A percentile compares a stretch with the other conserved stretches of the same genome.
phyloP scores from a whole-genome alignment of 495 filamentous ascomycete species.

The Neurospora sp. region DNA sequence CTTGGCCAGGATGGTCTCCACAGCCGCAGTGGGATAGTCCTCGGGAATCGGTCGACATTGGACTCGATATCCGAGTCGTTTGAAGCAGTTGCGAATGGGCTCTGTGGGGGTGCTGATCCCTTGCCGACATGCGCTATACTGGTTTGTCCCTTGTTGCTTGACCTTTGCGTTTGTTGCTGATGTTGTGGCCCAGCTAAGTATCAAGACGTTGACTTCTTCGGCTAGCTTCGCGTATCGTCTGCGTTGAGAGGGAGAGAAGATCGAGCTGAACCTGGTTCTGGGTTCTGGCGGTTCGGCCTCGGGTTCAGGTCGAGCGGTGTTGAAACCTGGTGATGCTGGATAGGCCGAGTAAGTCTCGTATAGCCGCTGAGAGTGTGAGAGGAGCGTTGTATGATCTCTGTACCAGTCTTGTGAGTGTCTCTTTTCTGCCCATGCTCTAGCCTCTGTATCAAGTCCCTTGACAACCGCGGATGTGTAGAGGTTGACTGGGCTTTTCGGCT shows the following conservation, averaged over 20 bases:
- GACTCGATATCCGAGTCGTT: constrained; percentile 15
- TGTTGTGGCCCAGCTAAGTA: constrained; percentile 16
- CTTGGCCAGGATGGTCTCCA: constrained; percentile 16
- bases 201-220: constrained; percentile 15
- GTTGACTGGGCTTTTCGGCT: background rate
- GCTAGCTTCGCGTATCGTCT: background rate
- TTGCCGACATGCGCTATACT: background rate
- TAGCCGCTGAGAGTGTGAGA: background rate
- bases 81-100: constrained; percentile 12
- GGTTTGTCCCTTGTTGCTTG: constrained; percentile 10
- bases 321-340: background rate
- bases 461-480: background rate
- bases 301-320: background rate
- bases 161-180: background rate
- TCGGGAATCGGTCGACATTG: constrained; percentile 16
- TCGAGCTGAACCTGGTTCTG: background rate
- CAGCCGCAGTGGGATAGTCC: constrained; percentile 18
- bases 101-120: constrained; percentile 7
- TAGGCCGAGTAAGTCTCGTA: background rate
- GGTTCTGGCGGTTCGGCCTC: background rate
- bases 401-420: background rate
- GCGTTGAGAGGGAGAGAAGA: background rate
- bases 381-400: background rate
- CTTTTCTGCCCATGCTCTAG: background rate
- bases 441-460: background rate